These are phyloP conservation scores for Dictyostelium brefeldianum DNA, from an alignment of 78 protist genomes.

Conservation along the genomic window DNA sequence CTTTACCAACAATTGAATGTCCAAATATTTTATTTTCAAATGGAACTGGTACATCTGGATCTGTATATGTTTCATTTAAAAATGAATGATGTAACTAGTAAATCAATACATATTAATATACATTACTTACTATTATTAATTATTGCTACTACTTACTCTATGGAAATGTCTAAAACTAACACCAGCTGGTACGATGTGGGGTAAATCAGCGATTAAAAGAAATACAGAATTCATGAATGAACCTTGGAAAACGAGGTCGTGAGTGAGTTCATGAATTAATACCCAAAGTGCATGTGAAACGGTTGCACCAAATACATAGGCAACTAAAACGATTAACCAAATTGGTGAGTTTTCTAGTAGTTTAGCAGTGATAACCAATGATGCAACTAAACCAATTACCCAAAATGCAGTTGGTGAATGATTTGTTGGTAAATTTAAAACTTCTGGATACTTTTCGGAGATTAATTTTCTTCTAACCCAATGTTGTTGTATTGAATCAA, in stretches of 20 bases:
- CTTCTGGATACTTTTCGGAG: conserved; percentile 74
- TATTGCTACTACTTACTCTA: conserved; percentile 84
- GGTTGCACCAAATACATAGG: conserved; percentile 88
- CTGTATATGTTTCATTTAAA: conserved; percentile 80
- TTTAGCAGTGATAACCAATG: conserved; percentile 66
- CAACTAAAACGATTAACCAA: conserved; percentile 35
- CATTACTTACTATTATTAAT: background rate
- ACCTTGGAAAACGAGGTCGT: conserved; percentile 64
- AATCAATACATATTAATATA: background rate
- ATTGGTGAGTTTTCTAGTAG: conserved; percentile 41
- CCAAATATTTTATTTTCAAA: conserved; percentile 80
- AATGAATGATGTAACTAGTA: conserved; percentile 57
- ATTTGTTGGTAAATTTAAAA: conserved; percentile 52
- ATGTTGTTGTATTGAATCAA: conserved; percentile 76
- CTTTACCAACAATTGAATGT: conserved; percentile 52
- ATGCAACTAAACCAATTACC: conserved; percentile 45
- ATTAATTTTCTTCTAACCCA: conserved; percentile 71
- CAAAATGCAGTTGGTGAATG: conserved; percentile 60
- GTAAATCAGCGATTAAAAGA: conserved; percentile 84
- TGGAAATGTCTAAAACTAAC: conserved; percentile 90
- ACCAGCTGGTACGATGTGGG: conserved; percentile 87
- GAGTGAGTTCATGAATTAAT: conserved; percentile 89
- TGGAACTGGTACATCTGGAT: conserved; percentile 91
- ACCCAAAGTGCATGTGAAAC: conserved; percentile 85
- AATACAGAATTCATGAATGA: conserved; percentile 65